Conservation (phyloP, 495 filamentous ascomycete species). For the Penicillium cosmopolitanum region DNA sequence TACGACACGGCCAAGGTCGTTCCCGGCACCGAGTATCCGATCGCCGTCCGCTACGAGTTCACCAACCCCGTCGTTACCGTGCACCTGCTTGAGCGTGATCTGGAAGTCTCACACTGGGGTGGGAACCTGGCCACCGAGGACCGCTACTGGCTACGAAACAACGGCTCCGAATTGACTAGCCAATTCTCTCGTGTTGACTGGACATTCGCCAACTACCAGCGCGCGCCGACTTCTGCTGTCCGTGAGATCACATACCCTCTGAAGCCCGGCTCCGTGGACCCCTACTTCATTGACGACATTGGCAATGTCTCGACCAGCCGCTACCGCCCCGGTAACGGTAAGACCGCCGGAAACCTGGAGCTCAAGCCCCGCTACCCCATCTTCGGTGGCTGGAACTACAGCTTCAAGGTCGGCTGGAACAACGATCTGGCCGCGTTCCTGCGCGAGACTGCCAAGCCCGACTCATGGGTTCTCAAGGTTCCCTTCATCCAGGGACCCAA, state of each 20-base stretch:
- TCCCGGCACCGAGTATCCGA: constrained; percentile 70
- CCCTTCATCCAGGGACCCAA: constrained; percentile 96
- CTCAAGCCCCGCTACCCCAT: constrained; percentile 90
- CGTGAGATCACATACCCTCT: constrained; percentile 82
- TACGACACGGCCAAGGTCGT: constrained; percentile 70
- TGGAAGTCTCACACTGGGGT: constrained; percentile 97
- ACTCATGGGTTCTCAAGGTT: constrained; percentile 83
- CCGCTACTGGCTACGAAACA: constrained; percentile 86
- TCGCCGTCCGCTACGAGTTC: constrained; percentile 90
- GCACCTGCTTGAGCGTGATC: constrained; percentile 76
- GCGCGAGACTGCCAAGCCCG: constrained; percentile 58
- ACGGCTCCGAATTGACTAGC: constrained; percentile 77
- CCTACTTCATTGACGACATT: constrained; percentile 96
- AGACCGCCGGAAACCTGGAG: constrained; percentile 80
- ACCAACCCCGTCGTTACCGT: constrained; percentile 85
- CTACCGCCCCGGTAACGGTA: constrained; percentile 71
- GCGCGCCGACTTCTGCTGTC: constrained; percentile 72
- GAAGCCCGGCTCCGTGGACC: constrained; percentile 71
- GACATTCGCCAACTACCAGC: constrained; percentile 72
- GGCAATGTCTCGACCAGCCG: constrained; percentile 94
- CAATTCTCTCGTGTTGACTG: constrained; percentile 89
- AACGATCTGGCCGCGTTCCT: constrained; percentile 77
- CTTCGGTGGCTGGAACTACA: constrained; percentile 97
- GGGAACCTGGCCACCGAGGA: constrained; percentile 95
- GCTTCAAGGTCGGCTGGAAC: constrained; percentile 94